Conservation (phyloP, 805 yeast species). For the Lipomyces mesembrius region DNA sequence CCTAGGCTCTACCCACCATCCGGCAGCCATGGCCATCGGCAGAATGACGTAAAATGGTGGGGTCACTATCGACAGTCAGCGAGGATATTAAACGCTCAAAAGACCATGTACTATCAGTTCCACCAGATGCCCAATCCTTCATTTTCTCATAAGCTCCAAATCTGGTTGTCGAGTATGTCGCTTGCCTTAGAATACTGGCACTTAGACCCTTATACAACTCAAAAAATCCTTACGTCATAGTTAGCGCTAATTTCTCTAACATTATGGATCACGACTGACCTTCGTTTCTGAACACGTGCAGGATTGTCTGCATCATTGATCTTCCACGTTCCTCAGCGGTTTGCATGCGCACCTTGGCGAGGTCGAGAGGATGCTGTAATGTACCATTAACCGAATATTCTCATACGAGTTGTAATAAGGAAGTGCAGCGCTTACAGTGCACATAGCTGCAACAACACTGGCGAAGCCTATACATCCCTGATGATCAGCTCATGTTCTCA, state of each 20-base stretch:
- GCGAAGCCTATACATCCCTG: constrained; percentile 39
- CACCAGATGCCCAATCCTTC: constrained; percentile 53
- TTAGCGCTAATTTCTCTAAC: neutral
- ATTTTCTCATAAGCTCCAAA: constrained; percentile 83
- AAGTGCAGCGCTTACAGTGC: constrained; percentile 39
- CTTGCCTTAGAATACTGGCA: constrained; percentile 83
- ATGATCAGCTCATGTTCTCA: neutral
- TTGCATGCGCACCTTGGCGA: constrained; percentile 85
- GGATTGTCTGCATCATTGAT: constrained; percentile 63
- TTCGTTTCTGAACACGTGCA: constrained; percentile 62
- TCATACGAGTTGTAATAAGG: neutral
- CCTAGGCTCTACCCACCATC: constrained; percentile 51
- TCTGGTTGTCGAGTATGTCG: constrained; percentile 83
- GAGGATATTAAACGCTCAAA: neutral
- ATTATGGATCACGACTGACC: constrained; percentile 47
- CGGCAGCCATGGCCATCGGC: constrained; percentile 84
- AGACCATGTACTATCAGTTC: constrained; percentile 19
- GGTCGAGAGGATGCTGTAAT: constrained; percentile 71
- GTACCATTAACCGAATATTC: neutral
- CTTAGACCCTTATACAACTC: constrained; percentile 81
- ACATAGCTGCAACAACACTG: constrained; percentile 49
- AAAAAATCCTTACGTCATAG: constrained; percentile 43
- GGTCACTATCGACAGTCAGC: constrained; percentile 49
- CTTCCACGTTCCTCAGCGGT: constrained; percentile 73
- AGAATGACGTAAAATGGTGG: constrained; percentile 65